phyloP scores from a whole-genome alignment of 352 stramenopile genomes.

The Phytophthora constricta region DNA sequence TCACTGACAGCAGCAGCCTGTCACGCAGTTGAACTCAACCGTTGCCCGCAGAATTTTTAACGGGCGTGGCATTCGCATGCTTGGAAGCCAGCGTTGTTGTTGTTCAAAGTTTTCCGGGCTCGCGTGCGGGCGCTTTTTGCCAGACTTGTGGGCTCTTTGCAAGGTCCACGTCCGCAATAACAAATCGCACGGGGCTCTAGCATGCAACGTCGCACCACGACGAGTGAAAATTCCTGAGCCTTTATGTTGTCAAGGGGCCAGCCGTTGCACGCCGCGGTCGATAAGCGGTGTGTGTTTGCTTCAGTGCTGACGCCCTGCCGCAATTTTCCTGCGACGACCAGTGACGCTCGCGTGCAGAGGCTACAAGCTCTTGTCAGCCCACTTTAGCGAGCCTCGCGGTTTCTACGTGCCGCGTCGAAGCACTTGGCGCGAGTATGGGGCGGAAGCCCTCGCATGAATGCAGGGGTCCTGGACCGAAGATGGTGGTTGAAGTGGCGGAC shows the following conservation, averaged over 20 bases:
- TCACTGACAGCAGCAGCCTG: no score
- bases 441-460: neutral
- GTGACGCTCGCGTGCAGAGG: neutral
- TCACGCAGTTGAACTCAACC: no score
- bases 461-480: neutral
- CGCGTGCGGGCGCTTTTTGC: neutral
- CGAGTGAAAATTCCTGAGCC: neutral
- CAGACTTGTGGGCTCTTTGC: neutral
- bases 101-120: no score
- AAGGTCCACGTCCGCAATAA: constrained; percentile 5
- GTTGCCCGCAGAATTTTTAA: neutral
- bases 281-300: neutral
- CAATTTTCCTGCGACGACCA: neutral
- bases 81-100: no score
- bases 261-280: constrained; percentile 2
- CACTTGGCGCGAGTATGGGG: constrained; percentile 5
- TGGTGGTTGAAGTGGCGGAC: constrained; percentile 37
- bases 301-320: constrained; percentile 4
- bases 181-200: no score
- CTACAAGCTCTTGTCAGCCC: neutral
- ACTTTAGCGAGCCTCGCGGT: neutral
- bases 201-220: no score
- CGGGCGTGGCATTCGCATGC: no score
- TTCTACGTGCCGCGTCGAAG: neutral
- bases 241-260: no score